Conservation (phyloP, 176 grass and related monocot genomes). For the Luzula sylvatica region DNA sequence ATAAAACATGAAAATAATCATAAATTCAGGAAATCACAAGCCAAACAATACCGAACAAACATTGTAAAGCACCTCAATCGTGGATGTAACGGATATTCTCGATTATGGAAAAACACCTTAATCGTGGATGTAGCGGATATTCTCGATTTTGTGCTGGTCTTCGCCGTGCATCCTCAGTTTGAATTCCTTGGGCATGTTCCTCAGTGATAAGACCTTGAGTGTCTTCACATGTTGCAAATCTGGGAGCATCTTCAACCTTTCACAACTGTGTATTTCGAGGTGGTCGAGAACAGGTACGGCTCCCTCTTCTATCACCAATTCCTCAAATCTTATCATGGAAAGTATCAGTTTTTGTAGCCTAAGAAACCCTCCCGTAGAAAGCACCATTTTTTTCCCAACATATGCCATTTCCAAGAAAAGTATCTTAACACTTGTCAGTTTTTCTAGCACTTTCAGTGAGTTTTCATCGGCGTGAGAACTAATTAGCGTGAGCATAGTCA, state of each 20-base stretch:
- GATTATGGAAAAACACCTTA: too few species aligned
- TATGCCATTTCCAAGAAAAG: not conserved
- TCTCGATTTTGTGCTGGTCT: too few species aligned
- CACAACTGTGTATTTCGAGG: not conserved
- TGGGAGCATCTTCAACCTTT: not conserved
- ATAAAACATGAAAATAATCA: too few species aligned
- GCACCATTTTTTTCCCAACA: not conserved
- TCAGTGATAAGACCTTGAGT: not conserved
- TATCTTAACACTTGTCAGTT: not conserved
- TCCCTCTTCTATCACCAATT: conserved; percentile 1
- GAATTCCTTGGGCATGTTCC: too few species aligned
- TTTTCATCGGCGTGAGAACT: not conserved
- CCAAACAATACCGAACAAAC: too few species aligned
- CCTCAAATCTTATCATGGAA: not conserved
- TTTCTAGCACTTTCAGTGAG: not conserved
- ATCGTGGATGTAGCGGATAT: too few species aligned
- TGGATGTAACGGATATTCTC: too few species aligned
- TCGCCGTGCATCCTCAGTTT: too few species aligned
- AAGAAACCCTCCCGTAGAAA: not conserved
- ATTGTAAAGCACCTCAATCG: too few species aligned
- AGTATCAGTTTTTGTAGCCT: not conserved
- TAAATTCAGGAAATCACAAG: too few species aligned
- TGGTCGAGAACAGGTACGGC: not conserved
- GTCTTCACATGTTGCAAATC: not conserved
- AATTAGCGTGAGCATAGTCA: not conserved